A percentile compares a stretch with the other conserved stretches of the same genome.
These are phyloP conservation scores for Austroboletus niveus DNA, from an alignment of 1,284 basidiomycete genomes.

Conservation along the genomic window DNA sequence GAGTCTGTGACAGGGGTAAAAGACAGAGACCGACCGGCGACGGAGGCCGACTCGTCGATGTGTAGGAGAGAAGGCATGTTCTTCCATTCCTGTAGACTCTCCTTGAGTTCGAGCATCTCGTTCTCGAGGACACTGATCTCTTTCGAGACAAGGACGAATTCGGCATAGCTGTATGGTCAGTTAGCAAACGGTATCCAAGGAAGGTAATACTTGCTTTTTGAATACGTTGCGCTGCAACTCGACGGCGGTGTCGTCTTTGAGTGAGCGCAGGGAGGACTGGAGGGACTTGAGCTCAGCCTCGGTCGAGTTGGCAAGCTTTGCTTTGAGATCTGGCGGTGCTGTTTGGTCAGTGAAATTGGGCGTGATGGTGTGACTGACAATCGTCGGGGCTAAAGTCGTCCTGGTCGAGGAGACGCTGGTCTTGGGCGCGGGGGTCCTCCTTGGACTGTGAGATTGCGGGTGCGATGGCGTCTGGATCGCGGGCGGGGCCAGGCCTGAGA, in stretches of 20 bases:
- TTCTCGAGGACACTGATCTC: constrained; percentile 96
- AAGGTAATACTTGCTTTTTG: constrained; percentile 65
- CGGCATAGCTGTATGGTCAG: constrained; percentile 70
- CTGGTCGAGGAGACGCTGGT: constrained; percentile 66
- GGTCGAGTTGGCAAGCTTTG: constrained; percentile 77
- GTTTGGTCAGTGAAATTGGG: neutral
- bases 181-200: neutral
- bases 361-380: constrained; percentile 49
- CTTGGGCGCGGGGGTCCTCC: constrained; percentile 43
- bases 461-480: constrained; percentile 45
- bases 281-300: constrained; percentile 73
- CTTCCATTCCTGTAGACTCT: constrained; percentile 92
- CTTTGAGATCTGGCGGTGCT: constrained; percentile 56
- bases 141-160: constrained; percentile 96
- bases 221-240: constrained; percentile 85
- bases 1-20: constrained; percentile 2
- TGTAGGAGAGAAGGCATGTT: constrained; percentile 90
- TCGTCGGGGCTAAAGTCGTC: constrained; percentile 80
- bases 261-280: constrained; percentile 64
- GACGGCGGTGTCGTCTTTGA: constrained; percentile 63
- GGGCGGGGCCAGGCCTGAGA: constrained; percentile 31
- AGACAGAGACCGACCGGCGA: constrained; percentile 39
- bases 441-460: constrained; percentile 40
- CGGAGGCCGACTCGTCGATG: constrained; percentile 74
- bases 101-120: constrained; percentile 97